These are phyloP conservation scores for Plasmodium reichenowi DNA, from an alignment of 169 alveolate genomes.

Conservation along the genomic window DNA sequence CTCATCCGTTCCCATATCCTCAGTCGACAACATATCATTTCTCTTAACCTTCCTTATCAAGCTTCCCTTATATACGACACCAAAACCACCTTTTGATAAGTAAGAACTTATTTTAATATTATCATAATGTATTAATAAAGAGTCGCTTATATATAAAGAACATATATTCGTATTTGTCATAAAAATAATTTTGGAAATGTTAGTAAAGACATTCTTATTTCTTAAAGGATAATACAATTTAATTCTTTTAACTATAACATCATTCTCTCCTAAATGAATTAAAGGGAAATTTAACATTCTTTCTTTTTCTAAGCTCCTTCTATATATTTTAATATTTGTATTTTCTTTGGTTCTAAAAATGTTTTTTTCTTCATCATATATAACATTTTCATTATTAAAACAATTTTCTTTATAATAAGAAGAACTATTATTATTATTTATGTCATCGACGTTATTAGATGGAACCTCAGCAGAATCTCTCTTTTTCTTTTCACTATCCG, in stretches of 20 bases:
- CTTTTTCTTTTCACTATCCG: slow-evolving; percentile 4
- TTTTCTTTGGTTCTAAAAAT: slow-evolving; percentile 71
- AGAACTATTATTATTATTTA: slow-evolving; percentile 15
- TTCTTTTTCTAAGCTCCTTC: slow-evolving; percentile 57
- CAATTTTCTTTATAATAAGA: slow-evolving; percentile 60
- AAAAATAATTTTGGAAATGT: slow-evolving; percentile 57
- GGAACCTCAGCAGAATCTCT: neutral
- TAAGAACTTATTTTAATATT: slow-evolving; percentile 40
- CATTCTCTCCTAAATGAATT: slow-evolving; percentile 71
- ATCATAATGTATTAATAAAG: slow-evolving; percentile 41
- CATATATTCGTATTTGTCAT: slow-evolving; percentile 65
- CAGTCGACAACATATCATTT: neutral
- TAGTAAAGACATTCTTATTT: slow-evolving; percentile 50
- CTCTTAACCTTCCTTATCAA: slow-evolving; percentile 21
- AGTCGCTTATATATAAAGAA: slow-evolving; percentile 34
- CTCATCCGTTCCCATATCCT: neutral
- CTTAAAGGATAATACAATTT: slow-evolving; percentile 57
- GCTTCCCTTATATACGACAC: slow-evolving; percentile 60
- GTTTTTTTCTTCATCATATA: slow-evolving; percentile 46
- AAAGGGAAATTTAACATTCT: slow-evolving; percentile 40
- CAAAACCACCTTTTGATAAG: slow-evolving; percentile 70
- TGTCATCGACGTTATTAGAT: slow-evolving; percentile 3
- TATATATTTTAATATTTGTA: slow-evolving; percentile 56
- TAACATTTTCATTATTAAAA: slow-evolving; percentile 51
- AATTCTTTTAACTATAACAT: slow-evolving; percentile 52